phyloP scores from a whole-genome alignment of 306 rosid species.

The Psophocarpus tetragonolobus region DNA sequence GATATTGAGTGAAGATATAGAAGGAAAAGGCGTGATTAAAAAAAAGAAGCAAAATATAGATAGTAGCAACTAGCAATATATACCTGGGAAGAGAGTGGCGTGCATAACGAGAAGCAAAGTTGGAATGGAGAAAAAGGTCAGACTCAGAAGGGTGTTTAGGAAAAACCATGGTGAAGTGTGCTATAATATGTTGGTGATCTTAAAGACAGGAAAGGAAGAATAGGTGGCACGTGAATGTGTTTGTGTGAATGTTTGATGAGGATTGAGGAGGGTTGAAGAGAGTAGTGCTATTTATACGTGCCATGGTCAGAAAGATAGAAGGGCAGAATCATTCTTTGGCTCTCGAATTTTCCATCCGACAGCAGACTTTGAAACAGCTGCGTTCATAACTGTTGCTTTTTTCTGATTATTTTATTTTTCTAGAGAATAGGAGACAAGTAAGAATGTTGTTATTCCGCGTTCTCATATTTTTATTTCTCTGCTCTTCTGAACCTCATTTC shows the following conservation, averaged over 20 bases:
- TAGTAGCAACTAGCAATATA: not conserved
- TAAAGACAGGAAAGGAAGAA: not conserved
- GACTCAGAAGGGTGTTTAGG: constrained; percentile 41
- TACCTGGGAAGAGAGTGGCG: constrained; percentile 44
- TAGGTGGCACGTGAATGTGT: not conserved
- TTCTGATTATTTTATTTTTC: not conserved
- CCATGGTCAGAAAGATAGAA: not conserved
- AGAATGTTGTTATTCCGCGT: not conserved
- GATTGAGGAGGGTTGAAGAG: not conserved
- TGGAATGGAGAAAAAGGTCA: constrained; percentile 29
- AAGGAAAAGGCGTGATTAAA: not conserved
- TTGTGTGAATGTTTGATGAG: not conserved
- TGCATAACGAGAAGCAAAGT: constrained; percentile 16
- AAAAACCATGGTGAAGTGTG: constrained; percentile 33
- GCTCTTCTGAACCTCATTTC: no score
- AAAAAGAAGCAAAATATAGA: not conserved
- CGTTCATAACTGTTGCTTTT: not conserved
- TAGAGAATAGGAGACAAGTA: not conserved
- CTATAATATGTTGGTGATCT: not conserved
- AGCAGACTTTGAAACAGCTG: not conserved
- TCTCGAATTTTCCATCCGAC: not conserved
- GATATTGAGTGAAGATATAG: not conserved
- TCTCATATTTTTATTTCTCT: not conserved
- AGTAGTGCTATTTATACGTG: not conserved
- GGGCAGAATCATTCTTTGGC: constrained; percentile 17